Percentiles rank a stretch among this genome's conserved stretches.
Conservation (phyloP, 108 stramenopile species). For the Skeletonema marinoi region DNA sequence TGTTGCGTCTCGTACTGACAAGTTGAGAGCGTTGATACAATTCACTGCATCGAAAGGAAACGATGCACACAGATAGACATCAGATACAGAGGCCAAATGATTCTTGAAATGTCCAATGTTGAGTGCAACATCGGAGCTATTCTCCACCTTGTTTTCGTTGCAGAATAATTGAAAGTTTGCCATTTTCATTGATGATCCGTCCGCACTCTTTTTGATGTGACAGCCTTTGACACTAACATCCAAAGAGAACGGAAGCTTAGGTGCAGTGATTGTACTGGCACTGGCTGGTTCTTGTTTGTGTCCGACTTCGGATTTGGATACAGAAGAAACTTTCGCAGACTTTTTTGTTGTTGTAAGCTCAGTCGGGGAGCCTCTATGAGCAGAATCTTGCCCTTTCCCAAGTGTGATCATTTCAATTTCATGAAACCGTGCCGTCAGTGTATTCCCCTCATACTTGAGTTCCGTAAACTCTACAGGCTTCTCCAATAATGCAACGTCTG, state of each 20-base stretch:
- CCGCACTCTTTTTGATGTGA: conserved; percentile 20
- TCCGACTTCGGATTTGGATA: background rate
- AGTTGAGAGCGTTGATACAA: conserved; percentile 18
- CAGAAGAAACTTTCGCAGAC: background rate
- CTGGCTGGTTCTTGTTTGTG: background rate
- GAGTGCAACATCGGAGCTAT: conserved; percentile 26
- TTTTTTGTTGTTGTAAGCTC: background rate
- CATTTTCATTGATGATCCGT: conserved; percentile 16
- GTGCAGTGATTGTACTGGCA: conserved; percentile 10
- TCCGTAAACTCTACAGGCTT: too few relatives aligned
- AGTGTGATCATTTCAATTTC: too few relatives aligned
- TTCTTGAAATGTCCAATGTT: conserved; percentile 21
- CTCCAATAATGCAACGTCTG: too few relatives aligned
- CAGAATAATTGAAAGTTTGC: background rate
- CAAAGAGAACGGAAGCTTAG: conserved; percentile 8
- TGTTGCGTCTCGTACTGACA: conserved; percentile 7
- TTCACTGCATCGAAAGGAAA: conserved; percentile 22
- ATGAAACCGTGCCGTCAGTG: too few relatives aligned
- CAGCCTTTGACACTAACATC: conserved; percentile 17
- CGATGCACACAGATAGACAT: conserved; percentile 25
- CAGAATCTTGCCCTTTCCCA: too few relatives aligned
- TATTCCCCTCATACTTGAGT: too few relatives aligned
- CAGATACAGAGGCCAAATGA: conserved; percentile 17
- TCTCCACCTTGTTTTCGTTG: background rate
- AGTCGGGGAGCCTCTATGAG: too few relatives aligned